Evolutionary conservation across 768 basidiomycete species (phyloP).

Genomic region (Mycena venus): DNA sequence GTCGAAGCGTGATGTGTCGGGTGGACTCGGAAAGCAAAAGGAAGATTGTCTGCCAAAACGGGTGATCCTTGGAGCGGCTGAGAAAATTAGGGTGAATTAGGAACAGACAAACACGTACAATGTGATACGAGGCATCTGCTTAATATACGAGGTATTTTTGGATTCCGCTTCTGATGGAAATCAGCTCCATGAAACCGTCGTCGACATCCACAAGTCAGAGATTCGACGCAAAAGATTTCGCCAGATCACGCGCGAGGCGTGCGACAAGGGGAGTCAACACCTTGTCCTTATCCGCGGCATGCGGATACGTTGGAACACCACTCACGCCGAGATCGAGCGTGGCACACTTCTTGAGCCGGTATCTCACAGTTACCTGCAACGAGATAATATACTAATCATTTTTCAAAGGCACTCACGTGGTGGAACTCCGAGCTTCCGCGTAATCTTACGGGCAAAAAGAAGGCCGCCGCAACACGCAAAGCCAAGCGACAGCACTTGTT

Average conservation of each 20-base stretch:
- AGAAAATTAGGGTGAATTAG: too few species aligned
- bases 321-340: background rate
- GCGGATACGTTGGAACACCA: slow-evolving; percentile 19
- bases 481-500: background rate
- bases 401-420: background rate
- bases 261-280: background rate
- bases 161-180: background rate
- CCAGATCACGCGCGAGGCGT: background rate
- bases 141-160: too few species aligned
- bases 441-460: slow-evolving; percentile 1
- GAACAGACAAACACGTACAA: too few species aligned
- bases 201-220: slow-evolving; percentile 9
- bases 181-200: slow-evolving; percentile 12
- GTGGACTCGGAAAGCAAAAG: too few species aligned
- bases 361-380: background rate
- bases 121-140: too few species aligned
- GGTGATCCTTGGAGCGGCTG: too few species aligned
- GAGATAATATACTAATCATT: background rate
- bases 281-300: slow-evolving; percentile 5
- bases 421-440: slow-evolving; percentile 5
- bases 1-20: too few species aligned
- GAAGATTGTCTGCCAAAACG: too few species aligned
- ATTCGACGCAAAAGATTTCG: slow-evolving; percentile 1
- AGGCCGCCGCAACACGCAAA: background rate
- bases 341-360: slow-evolving; percentile 6